Percentiles rank a stretch among this genome's conserved stretches.
These are phyloP conservation scores for Lyophyllum shimeji DNA, from an alignment of 768 basidiomycete genomes.

Conservation along the genomic window DNA sequence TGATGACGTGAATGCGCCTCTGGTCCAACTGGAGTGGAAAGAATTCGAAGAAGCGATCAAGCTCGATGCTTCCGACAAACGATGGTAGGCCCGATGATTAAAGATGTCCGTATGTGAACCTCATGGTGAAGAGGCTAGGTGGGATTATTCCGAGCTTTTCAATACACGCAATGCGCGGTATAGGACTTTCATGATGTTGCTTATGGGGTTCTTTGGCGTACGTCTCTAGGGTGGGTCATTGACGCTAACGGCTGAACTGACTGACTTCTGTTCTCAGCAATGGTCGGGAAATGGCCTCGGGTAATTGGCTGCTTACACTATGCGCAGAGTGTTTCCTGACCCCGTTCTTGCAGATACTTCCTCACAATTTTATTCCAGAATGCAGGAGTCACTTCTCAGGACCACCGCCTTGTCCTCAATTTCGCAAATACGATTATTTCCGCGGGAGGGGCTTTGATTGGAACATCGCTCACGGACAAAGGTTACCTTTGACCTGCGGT, in stretches of 20 bases:
- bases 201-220: conserved; percentile 56
- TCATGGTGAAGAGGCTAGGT: conserved; percentile 25
- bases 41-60: conserved; percentile 52
- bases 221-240: neutral
- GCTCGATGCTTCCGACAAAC: conserved; percentile 53
- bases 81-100: conserved; percentile 38
- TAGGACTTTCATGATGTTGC: conserved; percentile 45
- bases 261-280: conserved; percentile 29
- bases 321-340: neutral
- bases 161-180: conserved; percentile 46
- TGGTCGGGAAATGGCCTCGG: conserved; percentile 57
- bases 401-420: conserved; percentile 37
- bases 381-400: conserved; percentile 39
- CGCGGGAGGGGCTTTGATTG: conserved; percentile 39
- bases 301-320: conserved; percentile 19
- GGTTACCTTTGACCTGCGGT: conserved; percentile 16
- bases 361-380: conserved; percentile 40
- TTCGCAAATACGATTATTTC: conserved; percentile 44
- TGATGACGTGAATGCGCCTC: conserved; percentile 45
- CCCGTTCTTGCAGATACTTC: conserved; percentile 32
- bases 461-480: conserved; percentile 41
- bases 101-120: neutral
- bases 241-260: neutral
- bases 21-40: conserved; percentile 50
- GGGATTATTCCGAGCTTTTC: conserved; percentile 52